Conservation (phyloP, 805 yeast genomes). For the Candida ascalaphidarum region DNA sequence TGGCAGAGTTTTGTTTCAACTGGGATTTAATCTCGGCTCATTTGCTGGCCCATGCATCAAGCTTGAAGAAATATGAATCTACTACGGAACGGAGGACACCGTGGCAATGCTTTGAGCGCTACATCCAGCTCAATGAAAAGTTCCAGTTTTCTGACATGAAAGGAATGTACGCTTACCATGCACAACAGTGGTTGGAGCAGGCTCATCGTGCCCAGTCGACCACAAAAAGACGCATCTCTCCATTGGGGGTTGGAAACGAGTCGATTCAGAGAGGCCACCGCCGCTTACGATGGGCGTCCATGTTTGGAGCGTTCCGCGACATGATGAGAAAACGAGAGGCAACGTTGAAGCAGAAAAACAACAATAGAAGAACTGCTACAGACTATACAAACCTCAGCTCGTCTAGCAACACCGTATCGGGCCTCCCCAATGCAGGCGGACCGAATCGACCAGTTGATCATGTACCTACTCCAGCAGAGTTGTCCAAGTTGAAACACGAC, state of each 20-base stretch:
- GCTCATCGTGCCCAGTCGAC: slow-evolving; percentile 84
- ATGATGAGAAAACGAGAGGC: slow-evolving; percentile 85
- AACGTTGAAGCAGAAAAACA: slow-evolving; percentile 36
- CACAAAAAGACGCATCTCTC: slow-evolving; percentile 82
- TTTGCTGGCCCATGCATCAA: slow-evolving; percentile 56
- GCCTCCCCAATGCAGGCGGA: slow-evolving; percentile 1
- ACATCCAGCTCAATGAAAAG: slow-evolving; percentile 83
- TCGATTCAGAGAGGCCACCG: slow-evolving; percentile 91
- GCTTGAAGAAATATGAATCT: slow-evolving; percentile 57
- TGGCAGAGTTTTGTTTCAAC: slow-evolving; percentile 80
- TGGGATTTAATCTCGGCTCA: slow-evolving; percentile 90
- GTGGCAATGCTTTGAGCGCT: slow-evolving; percentile 98
- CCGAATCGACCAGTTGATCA: slow-evolving; percentile 37
- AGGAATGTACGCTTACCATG: slow-evolving; percentile 75
- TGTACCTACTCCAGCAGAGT: slow-evolving; percentile 66
- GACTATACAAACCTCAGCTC: neutral
- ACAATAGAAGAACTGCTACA: slow-evolving; percentile 10
- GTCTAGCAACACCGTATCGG: neutral
- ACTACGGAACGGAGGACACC: slow-evolving; percentile 94
- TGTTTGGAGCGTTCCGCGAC: slow-evolving; percentile 93
- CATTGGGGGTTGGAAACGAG: slow-evolving; percentile 88
- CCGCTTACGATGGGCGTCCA: slow-evolving; percentile 88
- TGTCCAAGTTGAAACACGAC: slow-evolving; percentile 75
- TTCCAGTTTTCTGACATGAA: slow-evolving; percentile 82
- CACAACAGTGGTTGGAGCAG: slow-evolving; percentile 87